Conservation (phyloP, 2,329 filamentous ascomycete genomes). For the Hymenoscyphus fructigenus region DNA sequence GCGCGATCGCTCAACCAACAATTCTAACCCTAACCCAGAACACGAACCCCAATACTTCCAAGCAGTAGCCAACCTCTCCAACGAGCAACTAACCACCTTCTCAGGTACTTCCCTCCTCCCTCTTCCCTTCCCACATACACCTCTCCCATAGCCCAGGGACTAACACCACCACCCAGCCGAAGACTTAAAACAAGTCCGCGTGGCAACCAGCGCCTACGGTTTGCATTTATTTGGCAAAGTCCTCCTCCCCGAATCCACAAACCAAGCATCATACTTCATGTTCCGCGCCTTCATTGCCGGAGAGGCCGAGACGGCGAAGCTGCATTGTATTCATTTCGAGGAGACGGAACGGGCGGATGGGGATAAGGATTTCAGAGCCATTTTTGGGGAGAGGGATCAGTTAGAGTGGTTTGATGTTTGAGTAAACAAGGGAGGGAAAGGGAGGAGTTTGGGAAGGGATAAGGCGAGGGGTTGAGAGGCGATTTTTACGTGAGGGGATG, state of each 20-base stretch:
- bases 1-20: conserved; percentile 10
- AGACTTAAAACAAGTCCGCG: conserved; percentile 46
- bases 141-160: neutral
- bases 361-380: conserved; percentile 45
- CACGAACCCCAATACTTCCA: conserved; percentile 57
- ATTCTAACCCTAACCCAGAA: conserved; percentile 40
- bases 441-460: neutral
- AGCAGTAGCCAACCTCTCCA: conserved; percentile 39
- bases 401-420: conserved; percentile 55
- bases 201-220: conserved; percentile 48
- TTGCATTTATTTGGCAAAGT: conserved; percentile 51
- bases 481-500: neutral
- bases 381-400: conserved; percentile 47
- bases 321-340: conserved; percentile 48
- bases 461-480: neutral
- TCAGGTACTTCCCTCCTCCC: neutral
- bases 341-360: conserved; percentile 45
- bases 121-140: neutral
- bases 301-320: conserved; percentile 39
- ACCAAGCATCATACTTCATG: conserved; percentile 44
- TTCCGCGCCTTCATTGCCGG: conserved; percentile 49
- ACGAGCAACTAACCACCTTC: conserved; percentile 34
- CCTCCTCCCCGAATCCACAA: conserved; percentile 42
- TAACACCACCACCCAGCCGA: conserved; percentile 25
- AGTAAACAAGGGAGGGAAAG: neutral